Evolutionary conservation across 2,329 filamentous ascomycete genomes (phyloP).

Genomic region (Penicillium sp.): DNA sequence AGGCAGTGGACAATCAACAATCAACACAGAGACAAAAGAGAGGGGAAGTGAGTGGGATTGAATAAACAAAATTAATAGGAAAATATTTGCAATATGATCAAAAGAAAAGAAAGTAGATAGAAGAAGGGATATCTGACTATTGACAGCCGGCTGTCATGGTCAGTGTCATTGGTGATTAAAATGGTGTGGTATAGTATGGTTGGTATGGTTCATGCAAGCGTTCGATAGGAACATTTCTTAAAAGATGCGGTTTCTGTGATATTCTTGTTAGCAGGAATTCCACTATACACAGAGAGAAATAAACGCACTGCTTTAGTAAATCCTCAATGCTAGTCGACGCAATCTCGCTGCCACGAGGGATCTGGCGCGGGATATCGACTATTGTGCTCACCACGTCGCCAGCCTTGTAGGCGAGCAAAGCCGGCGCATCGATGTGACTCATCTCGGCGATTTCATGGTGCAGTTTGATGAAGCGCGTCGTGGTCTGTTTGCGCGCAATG

Average conservation of each 20-base stretch:
- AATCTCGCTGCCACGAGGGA: constrained; percentile 58
- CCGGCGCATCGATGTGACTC: constrained; percentile 81
- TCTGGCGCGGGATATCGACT: constrained; percentile 80
- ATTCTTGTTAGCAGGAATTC: neutral
- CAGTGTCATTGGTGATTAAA: neutral
- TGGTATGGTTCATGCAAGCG: neutral
- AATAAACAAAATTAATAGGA: neutral
- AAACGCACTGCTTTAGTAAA: constrained; percentile 52
- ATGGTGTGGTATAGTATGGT: neutral
- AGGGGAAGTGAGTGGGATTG: no score
- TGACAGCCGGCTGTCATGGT: neutral
- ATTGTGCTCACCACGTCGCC: constrained; percentile 89
- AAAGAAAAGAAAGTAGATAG: neutral
- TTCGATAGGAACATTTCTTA: neutral
- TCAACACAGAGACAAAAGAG: constrained; percentile 3
- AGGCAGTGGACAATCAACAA: neutral
- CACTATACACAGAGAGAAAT: neutral
- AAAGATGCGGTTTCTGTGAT: constrained; percentile 11
- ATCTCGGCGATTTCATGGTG: constrained; percentile 92
- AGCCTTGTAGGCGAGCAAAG: constrained; percentile 81
- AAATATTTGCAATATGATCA: constrained; percentile 15
- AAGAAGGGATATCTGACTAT: neutral
- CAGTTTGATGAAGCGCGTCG: constrained; percentile 83
- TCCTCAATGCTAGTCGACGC: constrained; percentile 55
- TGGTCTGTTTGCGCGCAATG: constrained; percentile 66